phyloP scores from a whole-genome alignment of 768 basidiomycete genomes.

The Mycena kentingensis region DNA sequence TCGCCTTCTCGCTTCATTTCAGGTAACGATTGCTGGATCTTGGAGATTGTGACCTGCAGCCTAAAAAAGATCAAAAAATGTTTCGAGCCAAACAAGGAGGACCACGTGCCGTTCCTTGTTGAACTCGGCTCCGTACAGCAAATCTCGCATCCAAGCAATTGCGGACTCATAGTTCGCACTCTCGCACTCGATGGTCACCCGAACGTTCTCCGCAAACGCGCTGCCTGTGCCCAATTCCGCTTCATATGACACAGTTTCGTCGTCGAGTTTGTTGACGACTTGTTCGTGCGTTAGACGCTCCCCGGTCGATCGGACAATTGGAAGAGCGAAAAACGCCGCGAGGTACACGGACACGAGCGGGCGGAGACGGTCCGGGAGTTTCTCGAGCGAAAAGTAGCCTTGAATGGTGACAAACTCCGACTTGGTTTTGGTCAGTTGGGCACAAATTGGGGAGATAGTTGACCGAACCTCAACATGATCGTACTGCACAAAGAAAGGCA shows the following conservation, averaged over 20 bases:
- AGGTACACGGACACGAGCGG: conserved; percentile 83
- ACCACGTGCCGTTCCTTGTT: conserved; percentile 69
- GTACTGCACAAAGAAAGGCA: conserved; percentile 92
- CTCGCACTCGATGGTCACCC: conserved; percentile 85
- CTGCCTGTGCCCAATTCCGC: conserved; percentile 63
- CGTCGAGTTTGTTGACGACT: conserved; percentile 86
- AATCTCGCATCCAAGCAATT: conserved; percentile 82
- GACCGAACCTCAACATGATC: conserved; percentile 85
- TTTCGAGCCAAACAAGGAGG: background rate
- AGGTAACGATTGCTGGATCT: conserved; percentile 89
- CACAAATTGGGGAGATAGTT: too few relatives aligned
- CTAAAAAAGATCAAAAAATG: conserved; percentile 38
- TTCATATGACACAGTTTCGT: conserved; percentile 89
- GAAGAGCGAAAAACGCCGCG: conserved; percentile 85
- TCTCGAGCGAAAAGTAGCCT: conserved; percentile 74
- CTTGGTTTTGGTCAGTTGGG: conserved; percentile 43
- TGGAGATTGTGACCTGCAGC: conserved; percentile 81
- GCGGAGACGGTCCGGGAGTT: conserved; percentile 71
- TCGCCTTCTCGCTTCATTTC: conserved; percentile 88
- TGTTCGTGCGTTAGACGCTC: conserved; percentile 79
- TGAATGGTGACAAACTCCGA: conserved; percentile 90
- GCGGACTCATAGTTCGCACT: conserved; percentile 75
- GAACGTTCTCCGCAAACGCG: conserved; percentile 71
- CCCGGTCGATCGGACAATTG: conserved; percentile 71
- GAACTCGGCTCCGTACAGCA: conserved; percentile 75